These are phyloP conservation scores for Colletotrichum sp. DNA, from an alignment of 2,329 filamentous ascomycete species.

Conservation along the genomic window DNA sequence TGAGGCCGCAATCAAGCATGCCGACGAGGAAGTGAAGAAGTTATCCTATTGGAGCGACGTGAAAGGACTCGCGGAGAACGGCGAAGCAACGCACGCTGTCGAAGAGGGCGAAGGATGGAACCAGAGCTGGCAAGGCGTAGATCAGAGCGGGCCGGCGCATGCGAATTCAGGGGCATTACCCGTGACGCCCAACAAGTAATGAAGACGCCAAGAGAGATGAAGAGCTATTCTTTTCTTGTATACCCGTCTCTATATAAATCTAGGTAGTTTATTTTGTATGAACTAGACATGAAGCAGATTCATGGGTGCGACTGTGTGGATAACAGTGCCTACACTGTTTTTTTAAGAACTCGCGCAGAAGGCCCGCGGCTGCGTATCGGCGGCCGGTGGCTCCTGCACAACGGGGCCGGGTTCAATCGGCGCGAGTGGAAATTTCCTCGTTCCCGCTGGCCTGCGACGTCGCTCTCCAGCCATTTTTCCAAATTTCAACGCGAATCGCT, in stretches of 20 bases:
- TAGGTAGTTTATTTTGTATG: neutral
- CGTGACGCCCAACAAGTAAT: conserved; percentile 2
- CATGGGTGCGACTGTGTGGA: neutral
- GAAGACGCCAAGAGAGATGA: neutral
- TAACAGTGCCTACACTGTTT: neutral
- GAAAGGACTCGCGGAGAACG: conserved; percentile 67
- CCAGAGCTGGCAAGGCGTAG: conserved; percentile 55
- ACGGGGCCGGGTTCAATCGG: conserved; percentile 8
- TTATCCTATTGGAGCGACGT: conserved; percentile 91
- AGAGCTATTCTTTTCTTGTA: conserved; percentile 18
- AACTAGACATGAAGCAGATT: neutral
- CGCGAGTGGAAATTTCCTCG: conserved; percentile 19
- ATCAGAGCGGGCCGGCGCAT: conserved; percentile 54
- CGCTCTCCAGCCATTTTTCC: neutral
- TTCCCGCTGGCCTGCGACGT: neutral
- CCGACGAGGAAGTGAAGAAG: conserved; percentile 79
- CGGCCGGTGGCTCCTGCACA: neutral
- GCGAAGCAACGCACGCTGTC: conserved; percentile 50
- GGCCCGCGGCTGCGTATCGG: neutral
- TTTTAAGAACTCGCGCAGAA: neutral
- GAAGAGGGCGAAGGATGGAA: conserved; percentile 48
- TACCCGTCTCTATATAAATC: conserved; percentile 17
- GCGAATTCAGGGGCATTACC: conserved; percentile 29
- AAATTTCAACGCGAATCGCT: neutral
- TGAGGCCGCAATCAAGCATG: conserved; percentile 75